Percentiles rank a stretch among this genome's conserved stretches.
phyloP scores from a whole-genome alignment of 805 yeast genomes.

The Spathaspora passalidarum region DNA sequence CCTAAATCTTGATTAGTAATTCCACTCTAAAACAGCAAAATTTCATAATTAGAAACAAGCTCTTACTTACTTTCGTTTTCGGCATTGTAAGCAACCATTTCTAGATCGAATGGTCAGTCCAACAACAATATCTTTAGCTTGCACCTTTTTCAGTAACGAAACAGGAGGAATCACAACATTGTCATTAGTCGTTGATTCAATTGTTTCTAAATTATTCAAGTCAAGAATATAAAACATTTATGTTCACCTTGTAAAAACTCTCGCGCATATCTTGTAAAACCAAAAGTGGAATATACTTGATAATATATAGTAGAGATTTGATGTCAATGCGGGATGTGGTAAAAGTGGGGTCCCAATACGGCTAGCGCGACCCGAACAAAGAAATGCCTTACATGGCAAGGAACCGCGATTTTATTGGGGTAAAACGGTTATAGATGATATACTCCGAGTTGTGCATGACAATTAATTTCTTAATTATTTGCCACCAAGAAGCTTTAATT shows the following conservation, averaged over 20 bases:
- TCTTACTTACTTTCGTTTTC: constrained; percentile 10
- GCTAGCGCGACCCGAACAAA: not conserved
- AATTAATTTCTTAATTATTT: not conserved
- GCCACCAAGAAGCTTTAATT: not conserved
- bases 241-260: too few relatives aligned
- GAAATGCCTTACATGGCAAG: not conserved
- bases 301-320: not conserved
- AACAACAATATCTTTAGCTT: not conserved
- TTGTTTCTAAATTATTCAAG: constrained; percentile 2
- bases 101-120: constrained; percentile 8
- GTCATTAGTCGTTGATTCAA: not conserved
- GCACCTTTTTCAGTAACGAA: not conserved
- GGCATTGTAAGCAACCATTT: constrained; percentile 15
- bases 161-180: not conserved
- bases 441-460: not conserved
- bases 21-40: not conserved
- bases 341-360: not conserved
- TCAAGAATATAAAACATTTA: constrained; percentile 6
- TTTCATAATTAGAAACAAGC: not conserved
- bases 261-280: too few relatives aligned
- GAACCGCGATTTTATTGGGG: not conserved
- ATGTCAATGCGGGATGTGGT: not conserved
- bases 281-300: too few relatives aligned
- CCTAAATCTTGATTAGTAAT: constrained; percentile 1
- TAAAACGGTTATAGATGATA: not conserved